Percentiles rank a stretch among this genome's conserved stretches.
phyloP scores from a whole-genome alignment of 306 rosid species.

The Calophaca sinica region DNA sequence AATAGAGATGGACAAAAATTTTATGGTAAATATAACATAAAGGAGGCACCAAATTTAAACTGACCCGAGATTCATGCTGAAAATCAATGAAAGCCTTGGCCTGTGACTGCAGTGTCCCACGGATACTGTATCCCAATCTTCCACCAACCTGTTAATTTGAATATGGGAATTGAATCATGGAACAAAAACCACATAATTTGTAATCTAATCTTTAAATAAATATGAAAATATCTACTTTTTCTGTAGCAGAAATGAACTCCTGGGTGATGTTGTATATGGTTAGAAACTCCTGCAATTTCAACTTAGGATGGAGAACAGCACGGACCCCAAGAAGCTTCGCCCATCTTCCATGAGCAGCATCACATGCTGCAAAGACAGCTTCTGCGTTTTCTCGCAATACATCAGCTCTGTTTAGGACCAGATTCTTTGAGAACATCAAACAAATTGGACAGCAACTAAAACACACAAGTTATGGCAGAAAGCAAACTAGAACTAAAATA shows the following conservation, averaged over 20 bases:
- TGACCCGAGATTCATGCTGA: conserved; percentile 98
- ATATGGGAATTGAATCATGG: conserved; percentile 46
- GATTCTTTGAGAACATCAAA: conserved; percentile 65
- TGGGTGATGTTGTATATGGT: conserved; percentile 85
- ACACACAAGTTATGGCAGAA: conserved; percentile 30
- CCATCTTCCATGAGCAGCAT: conserved; percentile 99
- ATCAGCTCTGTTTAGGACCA: conserved; percentile 91
- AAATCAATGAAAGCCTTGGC: conserved; percentile 96
- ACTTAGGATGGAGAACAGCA: conserved; percentile 90
- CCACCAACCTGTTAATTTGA: conserved; percentile 88
- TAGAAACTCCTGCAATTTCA: conserved; percentile 93
- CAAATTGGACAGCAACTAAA: conserved; percentile 43
- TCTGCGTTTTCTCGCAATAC: conserved; percentile 99
- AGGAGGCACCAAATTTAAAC: conserved; percentile 44
- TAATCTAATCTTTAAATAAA: conserved; percentile 26
- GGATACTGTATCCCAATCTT: conserved; percentile 98
- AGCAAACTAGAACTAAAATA: conserved; percentile 33
- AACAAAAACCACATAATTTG: conserved; percentile 38
- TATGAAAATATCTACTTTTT: conserved; percentile 67
- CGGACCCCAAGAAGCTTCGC: conserved; percentile 99
- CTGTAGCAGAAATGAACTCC: conserved; percentile 89
- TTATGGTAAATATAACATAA: conserved; percentile 25
- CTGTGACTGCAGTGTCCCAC: conserved; percentile 96
- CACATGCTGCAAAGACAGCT: conserved; percentile 99
- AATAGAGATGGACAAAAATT: conserved; percentile 32